Evolutionary conservation across 73 alveolate genomes (phyloP).

Genomic region (Paramecium sonneborni): DNA sequence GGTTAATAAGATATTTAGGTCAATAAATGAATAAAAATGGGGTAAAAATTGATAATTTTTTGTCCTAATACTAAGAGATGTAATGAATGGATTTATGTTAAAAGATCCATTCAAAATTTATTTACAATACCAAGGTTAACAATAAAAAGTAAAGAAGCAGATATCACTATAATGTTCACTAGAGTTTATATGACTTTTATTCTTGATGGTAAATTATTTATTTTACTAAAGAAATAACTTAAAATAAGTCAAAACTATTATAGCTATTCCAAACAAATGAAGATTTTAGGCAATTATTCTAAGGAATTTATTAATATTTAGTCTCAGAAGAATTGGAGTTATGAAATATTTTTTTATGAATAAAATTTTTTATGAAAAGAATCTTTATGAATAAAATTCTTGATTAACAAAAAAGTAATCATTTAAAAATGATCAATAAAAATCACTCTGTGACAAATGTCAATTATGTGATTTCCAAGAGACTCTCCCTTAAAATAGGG

Average conservation of each 20-base stretch:
- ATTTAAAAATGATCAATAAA: not conserved
- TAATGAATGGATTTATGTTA: no score
- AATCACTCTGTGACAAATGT: not conserved
- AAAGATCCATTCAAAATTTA: no score
- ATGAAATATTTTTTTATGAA: not conserved
- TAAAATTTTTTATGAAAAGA: no score
- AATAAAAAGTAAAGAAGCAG: not conserved
- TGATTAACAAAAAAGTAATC: not conserved
- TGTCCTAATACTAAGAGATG: no score
- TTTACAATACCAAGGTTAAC: not conserved
- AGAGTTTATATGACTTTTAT: constrained; percentile 39
- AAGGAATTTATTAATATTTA: constrained; percentile 31
- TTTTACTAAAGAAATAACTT: not conserved
- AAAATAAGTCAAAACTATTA: constrained; percentile 1
- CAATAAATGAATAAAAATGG: no score
- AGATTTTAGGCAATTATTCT: constrained; percentile 33
- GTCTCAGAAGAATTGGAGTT: not conserved
- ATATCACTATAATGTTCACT: constrained; percentile 41
- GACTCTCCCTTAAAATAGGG: constrained; percentile 52
- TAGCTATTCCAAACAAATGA: constrained; percentile 19
- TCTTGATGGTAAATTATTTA: not conserved
- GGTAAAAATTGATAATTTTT: no score
- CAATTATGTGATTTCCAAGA: not conserved
- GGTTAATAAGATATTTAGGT: no score
- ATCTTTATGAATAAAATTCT: no score